A percentile compares a stretch with the other conserved stretches of the same genome.
These are phyloP conservation scores for Tritrichomonas musculus DNA, from an alignment of 208 protist genomes.

Conservation along the genomic window DNA sequence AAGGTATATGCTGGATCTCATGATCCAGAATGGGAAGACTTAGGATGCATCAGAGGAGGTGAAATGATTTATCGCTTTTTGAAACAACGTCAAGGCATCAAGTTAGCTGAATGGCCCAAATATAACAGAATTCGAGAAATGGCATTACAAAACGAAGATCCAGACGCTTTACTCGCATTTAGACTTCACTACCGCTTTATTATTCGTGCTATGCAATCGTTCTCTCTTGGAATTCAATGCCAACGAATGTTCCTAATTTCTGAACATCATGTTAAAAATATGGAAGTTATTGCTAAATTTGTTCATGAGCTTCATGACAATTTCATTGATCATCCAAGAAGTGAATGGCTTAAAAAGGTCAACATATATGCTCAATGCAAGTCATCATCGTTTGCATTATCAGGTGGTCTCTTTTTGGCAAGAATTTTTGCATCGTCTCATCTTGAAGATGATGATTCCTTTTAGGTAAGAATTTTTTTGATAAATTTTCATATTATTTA, in stretches of 20 bases:
- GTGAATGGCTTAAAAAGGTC: neutral
- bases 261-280: neutral
- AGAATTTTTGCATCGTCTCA: neutral
- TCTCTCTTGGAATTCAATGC: neutral
- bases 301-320: neutral
- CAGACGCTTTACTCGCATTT: neutral
- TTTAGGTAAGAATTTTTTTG: no score
- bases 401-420: slow-evolving; percentile 10
- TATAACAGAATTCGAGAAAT: neutral
- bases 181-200: neutral
- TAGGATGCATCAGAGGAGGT: neutral
- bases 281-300: neutral
- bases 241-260: neutral
- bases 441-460: no score
- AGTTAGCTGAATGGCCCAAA: neutral
- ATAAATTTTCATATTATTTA: no score
- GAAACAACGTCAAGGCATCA: neutral
- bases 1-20: neutral
- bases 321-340: neutral
- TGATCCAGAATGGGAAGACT: slow-evolving; percentile 19
- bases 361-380: neutral
- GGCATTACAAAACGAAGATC: neutral
- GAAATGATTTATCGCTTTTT: neutral
- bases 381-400: neutral
- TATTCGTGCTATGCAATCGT: neutral